Percentiles rank a stretch among this genome's conserved stretches.
These are phyloP conservation scores for Coprinopsis cinerea DNA, from an alignment of 768 basidiomycete genomes.

Conservation along the genomic window DNA sequence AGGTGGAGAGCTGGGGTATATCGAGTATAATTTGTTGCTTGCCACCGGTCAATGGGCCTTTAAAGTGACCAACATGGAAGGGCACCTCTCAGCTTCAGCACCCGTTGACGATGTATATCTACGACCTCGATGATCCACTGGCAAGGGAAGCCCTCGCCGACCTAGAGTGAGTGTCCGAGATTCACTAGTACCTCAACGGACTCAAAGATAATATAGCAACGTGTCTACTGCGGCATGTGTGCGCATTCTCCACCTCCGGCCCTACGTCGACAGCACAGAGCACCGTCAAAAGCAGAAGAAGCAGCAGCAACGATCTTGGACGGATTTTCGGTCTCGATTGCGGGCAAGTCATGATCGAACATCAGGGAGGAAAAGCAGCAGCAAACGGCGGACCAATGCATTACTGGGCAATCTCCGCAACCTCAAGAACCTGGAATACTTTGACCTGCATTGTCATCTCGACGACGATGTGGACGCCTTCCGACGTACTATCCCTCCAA, in stretches of 20 bases:
- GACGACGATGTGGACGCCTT: slow-evolving; percentile 5
- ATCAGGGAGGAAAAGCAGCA: not conserved
- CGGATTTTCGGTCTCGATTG: not conserved
- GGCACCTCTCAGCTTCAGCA: not conserved
- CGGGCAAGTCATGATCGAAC: too few species aligned
- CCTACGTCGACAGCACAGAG: not conserved
- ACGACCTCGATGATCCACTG: not conserved
- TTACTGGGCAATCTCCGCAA: not conserved
- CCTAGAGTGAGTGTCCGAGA: not conserved
- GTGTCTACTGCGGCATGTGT: not conserved
- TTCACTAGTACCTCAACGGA: not conserved
- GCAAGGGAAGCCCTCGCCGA: not conserved
- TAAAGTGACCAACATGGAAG: too few species aligned
- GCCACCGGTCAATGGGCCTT: not conserved
- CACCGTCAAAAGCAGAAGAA: not conserved
- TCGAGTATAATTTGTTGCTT: not conserved
- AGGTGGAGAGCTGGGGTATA: too few species aligned
- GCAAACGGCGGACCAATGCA: not conserved
- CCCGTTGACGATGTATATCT: not conserved
- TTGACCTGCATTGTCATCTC: slow-evolving; percentile 3
- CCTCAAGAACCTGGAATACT: slow-evolving; percentile 1
- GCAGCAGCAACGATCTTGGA: not conserved
- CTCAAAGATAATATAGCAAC: not conserved
- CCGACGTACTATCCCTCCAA: not conserved
- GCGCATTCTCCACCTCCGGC: not conserved